Evolutionary conservation across 495 filamentous ascomycete species (phyloP), one percentile per base, ranked within the genome.

Genomic region (Penicillium parvum): DNA sequence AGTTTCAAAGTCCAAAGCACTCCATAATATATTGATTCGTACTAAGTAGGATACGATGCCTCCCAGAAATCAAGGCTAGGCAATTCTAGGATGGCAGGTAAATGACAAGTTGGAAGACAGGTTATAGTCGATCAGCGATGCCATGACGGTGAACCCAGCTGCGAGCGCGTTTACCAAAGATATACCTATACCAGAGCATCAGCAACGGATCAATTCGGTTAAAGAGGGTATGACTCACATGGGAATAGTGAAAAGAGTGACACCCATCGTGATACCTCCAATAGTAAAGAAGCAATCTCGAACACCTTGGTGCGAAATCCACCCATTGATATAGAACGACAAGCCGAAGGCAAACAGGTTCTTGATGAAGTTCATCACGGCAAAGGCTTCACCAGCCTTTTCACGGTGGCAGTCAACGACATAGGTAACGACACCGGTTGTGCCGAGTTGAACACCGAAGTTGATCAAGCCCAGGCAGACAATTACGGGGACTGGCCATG

Each of bases 381-480:
- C 63, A 49, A 71, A 69, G 19, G 68, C 68, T 38, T 71, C 65
- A 2, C 60, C 63, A 1, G 64, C 62, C 32, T 65, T 61, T n/a
- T 68, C 60, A 10, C 65, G 58, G 36, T 69, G 64, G 22, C 64
- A 68, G 50, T 71, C 68, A 8, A 64, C 61, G 5, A 69, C 53
- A 32, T 71, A 71, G 3, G 65, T 62, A 11, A 69, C 61, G 1
- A 67, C 60, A 5, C 61, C 63, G 3, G 62, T 67, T 5, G 67
- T 64, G 1, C 63, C 65, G 7, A 69, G 60, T 29, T 65, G 64
- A 21, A 71, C 64, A 3, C 67, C 64, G 19, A 74, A 66, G 40
- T 71, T 69, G 36, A 71, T 68, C 12, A 74, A 21, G 0, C 71
- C 71, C 42, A 69, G 53, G 25, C 63, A 64, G 6, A 74, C 58